These are phyloP conservation scores for Penicillium glabrum DNA, from an alignment of 2,329 filamentous ascomycete species.

Conservation along the genomic window DNA sequence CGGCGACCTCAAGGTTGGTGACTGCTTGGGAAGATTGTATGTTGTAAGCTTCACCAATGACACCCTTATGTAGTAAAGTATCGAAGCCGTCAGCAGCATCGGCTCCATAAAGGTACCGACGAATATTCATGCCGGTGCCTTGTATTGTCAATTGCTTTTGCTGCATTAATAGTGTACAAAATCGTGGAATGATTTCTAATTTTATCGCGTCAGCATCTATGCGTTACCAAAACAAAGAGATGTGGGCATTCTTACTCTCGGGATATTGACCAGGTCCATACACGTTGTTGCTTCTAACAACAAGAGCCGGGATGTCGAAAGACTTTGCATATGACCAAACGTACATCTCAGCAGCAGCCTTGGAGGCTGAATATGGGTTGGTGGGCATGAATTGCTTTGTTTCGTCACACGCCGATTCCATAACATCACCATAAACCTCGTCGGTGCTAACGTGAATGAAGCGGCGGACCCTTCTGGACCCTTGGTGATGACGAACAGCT, in stretches of 20 bases:
- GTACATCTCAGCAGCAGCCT: slow-evolving; percentile 80
- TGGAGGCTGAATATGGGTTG: slow-evolving; percentile 79
- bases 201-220: slow-evolving; percentile 46
- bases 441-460: slow-evolving; percentile 85
- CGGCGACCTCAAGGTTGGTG: slow-evolving; percentile 70
- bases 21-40: slow-evolving; percentile 77
- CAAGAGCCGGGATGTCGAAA: slow-evolving; percentile 76
- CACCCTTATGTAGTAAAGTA: slow-evolving; percentile 76
- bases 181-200: neutral
- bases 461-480: slow-evolving; percentile 52
- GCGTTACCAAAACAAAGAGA: slow-evolving; percentile 55
- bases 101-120: slow-evolving; percentile 74
- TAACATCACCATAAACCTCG: slow-evolving; percentile 81
- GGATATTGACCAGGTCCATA: slow-evolving; percentile 83
- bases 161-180: neutral
- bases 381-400: slow-evolving; percentile 74
- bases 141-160: slow-evolving; percentile 69
- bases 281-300: slow-evolving; percentile 80
- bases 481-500: slow-evolving; percentile 67
- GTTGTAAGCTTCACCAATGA: slow-evolving; percentile 76
- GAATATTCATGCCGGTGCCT: slow-evolving; percentile 71
- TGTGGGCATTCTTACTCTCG: slow-evolving; percentile 63
- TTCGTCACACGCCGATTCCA: slow-evolving; percentile 50
- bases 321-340: slow-evolving; percentile 85
- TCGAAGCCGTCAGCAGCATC: slow-evolving; percentile 82